Conservation (phyloP, 2,329 filamentous ascomycete genomes). For the Colletotrichum liriopes region DNA sequence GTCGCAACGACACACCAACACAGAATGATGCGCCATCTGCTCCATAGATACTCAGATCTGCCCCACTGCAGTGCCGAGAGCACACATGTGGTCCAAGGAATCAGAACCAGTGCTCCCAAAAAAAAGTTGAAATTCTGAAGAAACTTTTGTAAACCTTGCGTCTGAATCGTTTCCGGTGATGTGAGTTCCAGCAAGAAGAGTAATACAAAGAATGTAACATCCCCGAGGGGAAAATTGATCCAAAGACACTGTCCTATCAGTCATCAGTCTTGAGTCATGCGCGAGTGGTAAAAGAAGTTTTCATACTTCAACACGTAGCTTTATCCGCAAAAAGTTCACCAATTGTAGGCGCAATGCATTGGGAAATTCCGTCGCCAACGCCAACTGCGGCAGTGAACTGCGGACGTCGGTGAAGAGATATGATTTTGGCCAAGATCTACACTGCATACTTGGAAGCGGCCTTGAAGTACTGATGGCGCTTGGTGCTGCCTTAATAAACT, state of each 20-base stretch:
- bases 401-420: conserved; percentile 68
- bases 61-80: conserved; percentile 17
- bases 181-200: conserved; percentile 62
- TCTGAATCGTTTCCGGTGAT: conserved; percentile 47
- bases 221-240: conserved; percentile 61
- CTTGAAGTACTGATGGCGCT: too few species aligned
- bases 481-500: not conserved
- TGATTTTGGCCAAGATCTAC: conserved; percentile 61
- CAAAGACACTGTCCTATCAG: conserved; percentile 61
- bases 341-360: conserved; percentile 64
- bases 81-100: conserved; percentile 9
- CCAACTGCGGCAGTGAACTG: conserved; percentile 69
- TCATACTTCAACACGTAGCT: conserved; percentile 62
- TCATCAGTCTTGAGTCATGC: not conserved
- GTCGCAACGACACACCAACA: conserved; percentile 65
- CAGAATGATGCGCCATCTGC: conserved; percentile 64
- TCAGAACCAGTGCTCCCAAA: not conserved
- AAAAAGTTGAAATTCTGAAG: conserved; percentile 50
- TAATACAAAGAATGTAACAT: conserved; percentile 56
- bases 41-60: conserved; percentile 8
- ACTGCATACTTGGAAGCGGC: conserved; percentile 45
- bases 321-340: conserved; percentile 66
- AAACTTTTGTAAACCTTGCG: conserved; percentile 48
- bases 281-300: not conserved
- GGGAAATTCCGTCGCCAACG: conserved; percentile 70